Conservation (phyloP, 139 green algal genomes). For the Chlorella sp. region DNA sequence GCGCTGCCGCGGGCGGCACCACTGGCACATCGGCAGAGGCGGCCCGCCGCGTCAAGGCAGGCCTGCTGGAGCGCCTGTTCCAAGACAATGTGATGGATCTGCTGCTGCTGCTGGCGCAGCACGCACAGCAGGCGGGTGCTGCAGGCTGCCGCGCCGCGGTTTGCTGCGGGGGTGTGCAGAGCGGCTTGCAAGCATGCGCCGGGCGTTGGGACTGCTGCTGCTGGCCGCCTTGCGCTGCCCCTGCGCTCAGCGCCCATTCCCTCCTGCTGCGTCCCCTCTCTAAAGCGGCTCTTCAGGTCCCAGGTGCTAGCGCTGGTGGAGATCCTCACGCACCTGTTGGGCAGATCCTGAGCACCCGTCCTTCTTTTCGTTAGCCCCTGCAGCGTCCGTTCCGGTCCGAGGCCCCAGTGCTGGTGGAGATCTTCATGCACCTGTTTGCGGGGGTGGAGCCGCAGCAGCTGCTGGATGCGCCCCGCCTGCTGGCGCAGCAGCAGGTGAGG, state of each 20-base stretch:
- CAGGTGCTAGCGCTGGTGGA: no score
- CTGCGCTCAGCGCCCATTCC: not conserved
- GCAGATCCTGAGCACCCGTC: no score
- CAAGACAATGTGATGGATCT: conserved; percentile 79
- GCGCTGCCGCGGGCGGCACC: not conserved
- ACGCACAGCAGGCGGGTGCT: conserved; percentile 36
- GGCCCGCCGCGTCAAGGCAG: conserved; percentile 12
- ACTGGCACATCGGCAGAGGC: not conserved
- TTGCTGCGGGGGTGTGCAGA: not conserved
- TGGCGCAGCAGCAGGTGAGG: not conserved
- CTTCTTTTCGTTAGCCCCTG: not conserved
- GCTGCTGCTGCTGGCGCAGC: conserved; percentile 70
- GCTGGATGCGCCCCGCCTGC: conserved; percentile 11
- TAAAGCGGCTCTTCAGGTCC: no score
- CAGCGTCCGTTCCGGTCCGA: conserved; percentile 68
- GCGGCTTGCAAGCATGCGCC: no score
- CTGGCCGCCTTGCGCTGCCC: not conserved
- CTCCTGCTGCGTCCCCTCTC: not conserved
- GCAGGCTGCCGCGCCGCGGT: not conserved
- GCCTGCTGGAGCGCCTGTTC: conserved; percentile 69
- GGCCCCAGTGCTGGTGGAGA: conserved; percentile 76
- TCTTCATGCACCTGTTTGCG: conserved; percentile 65
- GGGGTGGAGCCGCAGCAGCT: conserved; percentile 37
- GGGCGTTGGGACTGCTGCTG: no score
- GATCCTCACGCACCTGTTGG: no score